Evolutionary conservation across 2,329 filamentous ascomycete genomes (phyloP).

Genomic region (Monosporascus sp.): DNA sequence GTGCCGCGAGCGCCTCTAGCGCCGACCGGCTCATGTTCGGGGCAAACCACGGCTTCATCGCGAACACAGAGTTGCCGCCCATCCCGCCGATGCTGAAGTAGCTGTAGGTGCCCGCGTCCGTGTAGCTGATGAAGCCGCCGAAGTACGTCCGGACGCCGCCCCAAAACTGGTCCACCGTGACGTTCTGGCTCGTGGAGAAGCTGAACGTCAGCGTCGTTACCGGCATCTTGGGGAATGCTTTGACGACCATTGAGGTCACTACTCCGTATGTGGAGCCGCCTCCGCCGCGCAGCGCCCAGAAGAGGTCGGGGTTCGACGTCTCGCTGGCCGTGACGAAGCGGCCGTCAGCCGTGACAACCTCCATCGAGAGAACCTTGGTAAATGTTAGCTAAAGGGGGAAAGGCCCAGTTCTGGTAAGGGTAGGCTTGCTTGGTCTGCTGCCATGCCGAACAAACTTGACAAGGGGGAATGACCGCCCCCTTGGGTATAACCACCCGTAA

Average conservation of each 20-base stretch:
- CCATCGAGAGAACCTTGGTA: conserved; percentile 36
- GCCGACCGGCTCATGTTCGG: conserved; percentile 20
- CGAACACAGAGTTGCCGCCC: conserved; percentile 17
- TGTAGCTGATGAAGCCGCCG: conserved; percentile 25
- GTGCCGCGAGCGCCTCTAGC: conserved; percentile 22
- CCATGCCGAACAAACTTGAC: conserved; percentile 44
- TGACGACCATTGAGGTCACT: conserved; percentile 36
- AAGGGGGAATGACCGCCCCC: conserved; percentile 53
- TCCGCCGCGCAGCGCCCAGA: conserved; percentile 46
- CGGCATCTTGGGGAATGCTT: conserved; percentile 26
- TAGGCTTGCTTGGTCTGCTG: conserved; percentile 36
- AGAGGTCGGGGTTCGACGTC: conserved; percentile 41
- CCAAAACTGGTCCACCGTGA: conserved; percentile 28
- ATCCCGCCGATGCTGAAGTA: conserved; percentile 23
- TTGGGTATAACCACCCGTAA: conserved; percentile 40
- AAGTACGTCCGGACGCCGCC: conserved; percentile 24
- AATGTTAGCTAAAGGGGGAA: background rate
- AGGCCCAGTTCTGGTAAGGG: background rate
- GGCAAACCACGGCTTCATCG: conserved; percentile 28
- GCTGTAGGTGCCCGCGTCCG: conserved; percentile 29
- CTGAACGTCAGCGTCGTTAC: conserved; percentile 25
- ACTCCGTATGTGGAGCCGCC: conserved; percentile 41
- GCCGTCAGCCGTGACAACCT: conserved; percentile 45
- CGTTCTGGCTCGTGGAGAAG: conserved; percentile 15
- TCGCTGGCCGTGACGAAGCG: conserved; percentile 37